Percentiles rank a stretch among this genome's conserved stretches.
phyloP scores from a whole-genome alignment of 2,329 filamentous ascomycete species.

The Trichothecium roseum region DNA sequence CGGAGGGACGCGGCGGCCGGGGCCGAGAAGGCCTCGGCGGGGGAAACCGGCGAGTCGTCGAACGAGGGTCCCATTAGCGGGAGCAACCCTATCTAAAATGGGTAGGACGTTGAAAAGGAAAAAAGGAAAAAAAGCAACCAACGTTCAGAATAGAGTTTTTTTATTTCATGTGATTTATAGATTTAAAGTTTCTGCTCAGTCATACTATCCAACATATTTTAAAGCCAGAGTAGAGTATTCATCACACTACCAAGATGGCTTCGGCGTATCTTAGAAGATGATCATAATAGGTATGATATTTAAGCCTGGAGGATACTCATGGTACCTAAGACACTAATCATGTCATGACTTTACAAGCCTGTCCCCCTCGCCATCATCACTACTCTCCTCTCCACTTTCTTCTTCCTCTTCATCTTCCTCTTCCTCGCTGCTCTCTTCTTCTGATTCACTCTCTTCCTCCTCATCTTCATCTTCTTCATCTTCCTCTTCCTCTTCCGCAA shows the following conservation, averaged over 20 bases:
- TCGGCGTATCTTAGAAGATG: too few species aligned
- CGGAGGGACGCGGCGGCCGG: slow-evolving; percentile 4
- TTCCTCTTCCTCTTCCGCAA: slow-evolving; percentile 61
- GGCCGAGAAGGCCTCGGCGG: not conserved
- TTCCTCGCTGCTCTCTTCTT: slow-evolving; percentile 39
- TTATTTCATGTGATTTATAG: too few species aligned
- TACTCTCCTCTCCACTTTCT: slow-evolving; percentile 34
- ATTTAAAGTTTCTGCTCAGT: too few species aligned
- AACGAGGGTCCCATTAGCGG: not conserved
- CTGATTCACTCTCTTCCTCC: slow-evolving; percentile 37
- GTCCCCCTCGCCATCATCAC: slow-evolving; percentile 34
- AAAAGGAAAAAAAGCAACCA: too few species aligned
- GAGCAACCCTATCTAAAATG: too few species aligned
- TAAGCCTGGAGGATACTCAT: too few species aligned
- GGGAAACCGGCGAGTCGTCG: slow-evolving; percentile 1
- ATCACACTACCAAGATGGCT: too few species aligned
- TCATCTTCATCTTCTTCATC: slow-evolving; percentile 44
- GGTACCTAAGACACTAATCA: slow-evolving; percentile 6
- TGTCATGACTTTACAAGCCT: slow-evolving; percentile 28
- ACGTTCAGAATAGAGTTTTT: too few species aligned
- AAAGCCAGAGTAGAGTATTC: too few species aligned
- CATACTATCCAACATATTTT: too few species aligned
- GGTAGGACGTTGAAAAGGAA: too few species aligned
- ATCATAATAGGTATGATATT: too few species aligned
- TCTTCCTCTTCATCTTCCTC: slow-evolving; percentile 42